Conservation (phyloP, 352 stramenopile genomes). For the Phytopythium chamaehyphon region DNA sequence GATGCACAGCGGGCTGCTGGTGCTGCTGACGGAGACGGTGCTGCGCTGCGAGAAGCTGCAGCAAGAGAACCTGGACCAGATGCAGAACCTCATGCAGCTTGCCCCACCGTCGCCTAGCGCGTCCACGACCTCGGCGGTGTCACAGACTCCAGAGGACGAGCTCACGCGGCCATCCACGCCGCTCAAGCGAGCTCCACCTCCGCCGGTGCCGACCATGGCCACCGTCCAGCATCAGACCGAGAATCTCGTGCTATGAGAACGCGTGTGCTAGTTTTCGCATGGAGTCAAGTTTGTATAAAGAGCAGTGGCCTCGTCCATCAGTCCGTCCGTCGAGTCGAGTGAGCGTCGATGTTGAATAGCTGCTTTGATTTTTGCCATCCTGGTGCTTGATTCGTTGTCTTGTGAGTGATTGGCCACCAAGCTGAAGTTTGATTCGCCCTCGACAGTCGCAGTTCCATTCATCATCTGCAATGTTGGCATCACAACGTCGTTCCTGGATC, state of each 20-base stretch:
- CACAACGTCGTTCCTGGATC: too few relatives aligned
- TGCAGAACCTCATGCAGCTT: conserved; percentile 82
- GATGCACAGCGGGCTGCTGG: conserved; percentile 80
- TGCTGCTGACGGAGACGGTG: conserved; percentile 79
- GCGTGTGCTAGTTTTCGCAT: neutral
- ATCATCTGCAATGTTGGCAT: too few relatives aligned
- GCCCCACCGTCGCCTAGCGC: conserved; percentile 14
- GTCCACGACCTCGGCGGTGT: neutral
- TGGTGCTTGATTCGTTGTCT: too few relatives aligned
- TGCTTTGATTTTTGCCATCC: too few relatives aligned
- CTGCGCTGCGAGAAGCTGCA: conserved; percentile 77
- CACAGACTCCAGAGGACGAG: conserved; percentile 3
- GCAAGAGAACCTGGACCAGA: conserved; percentile 78
- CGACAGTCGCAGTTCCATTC: too few relatives aligned
- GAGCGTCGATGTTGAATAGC: too few relatives aligned
- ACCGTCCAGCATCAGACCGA: neutral
- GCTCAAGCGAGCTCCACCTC: conserved; percentile 1
- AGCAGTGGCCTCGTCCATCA: neutral
- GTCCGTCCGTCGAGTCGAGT: too few relatives aligned
- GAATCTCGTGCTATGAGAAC: neutral
- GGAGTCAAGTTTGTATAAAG: neutral
- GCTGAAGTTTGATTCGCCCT: too few relatives aligned
- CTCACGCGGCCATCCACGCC: neutral
- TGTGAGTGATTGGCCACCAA: too few relatives aligned
- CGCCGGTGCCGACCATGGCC: neutral